Evolutionary conservation across 257 asterid species (phyloP).

Genomic region (Primulina eburnea): DNA sequence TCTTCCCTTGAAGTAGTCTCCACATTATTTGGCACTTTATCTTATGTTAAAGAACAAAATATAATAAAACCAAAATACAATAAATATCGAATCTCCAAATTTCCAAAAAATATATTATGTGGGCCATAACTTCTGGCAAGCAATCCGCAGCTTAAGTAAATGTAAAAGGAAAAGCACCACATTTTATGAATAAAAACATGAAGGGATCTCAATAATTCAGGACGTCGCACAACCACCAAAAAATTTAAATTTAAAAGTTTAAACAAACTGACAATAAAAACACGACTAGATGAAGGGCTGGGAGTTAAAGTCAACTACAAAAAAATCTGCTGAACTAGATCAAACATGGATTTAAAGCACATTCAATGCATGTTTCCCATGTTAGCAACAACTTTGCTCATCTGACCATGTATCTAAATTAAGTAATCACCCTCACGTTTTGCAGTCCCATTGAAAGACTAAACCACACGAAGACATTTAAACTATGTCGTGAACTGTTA

Average conservation of each 20-base stretch:
- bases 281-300: neutral
- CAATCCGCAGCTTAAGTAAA: neutral
- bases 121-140: neutral
- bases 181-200: constrained; percentile 11
- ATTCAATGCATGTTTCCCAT: neutral
- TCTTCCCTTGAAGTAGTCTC: constrained; percentile 36
- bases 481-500: neutral
- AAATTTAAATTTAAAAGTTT: neutral
- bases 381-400: neutral
- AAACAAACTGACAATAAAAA: neutral
- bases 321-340: neutral
- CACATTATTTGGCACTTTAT: constrained; percentile 37
- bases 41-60: constrained; percentile 24
- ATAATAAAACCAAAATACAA: constrained; percentile 11
- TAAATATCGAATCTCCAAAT: neutral
- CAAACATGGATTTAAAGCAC: neutral
- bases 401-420: neutral
- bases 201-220: neutral
- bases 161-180: neutral
- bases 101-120: neutral
- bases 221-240: constrained; percentile 5
- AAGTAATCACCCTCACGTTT: neutral
- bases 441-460: neutral
- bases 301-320: neutral
- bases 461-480: neutral